These are phyloP conservation scores for Candida buenavistaensis DNA, from an alignment of 1,139 yeast genomes.

Conservation along the genomic window DNA sequence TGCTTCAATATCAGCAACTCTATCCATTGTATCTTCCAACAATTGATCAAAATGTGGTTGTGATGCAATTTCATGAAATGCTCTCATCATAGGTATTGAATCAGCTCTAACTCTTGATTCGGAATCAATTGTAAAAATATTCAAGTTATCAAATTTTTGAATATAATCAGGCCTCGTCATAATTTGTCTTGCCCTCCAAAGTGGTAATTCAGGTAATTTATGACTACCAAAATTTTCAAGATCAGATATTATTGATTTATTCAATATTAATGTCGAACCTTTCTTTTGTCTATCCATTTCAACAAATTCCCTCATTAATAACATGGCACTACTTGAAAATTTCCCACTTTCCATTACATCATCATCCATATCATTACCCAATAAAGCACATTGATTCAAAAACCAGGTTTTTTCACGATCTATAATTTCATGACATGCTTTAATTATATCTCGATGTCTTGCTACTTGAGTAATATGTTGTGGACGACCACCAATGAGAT, in stretches of 20 bases:
- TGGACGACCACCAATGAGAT: slow-evolving; percentile 80
- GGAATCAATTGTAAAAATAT: slow-evolving; percentile 77
- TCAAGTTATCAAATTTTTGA: slow-evolving; percentile 70
- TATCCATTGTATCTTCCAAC: slow-evolving; percentile 65
- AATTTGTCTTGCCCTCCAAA: slow-evolving; percentile 82
- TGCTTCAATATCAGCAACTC: slow-evolving; percentile 76
- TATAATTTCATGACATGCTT: slow-evolving; percentile 68
- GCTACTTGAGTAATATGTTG: slow-evolving; percentile 80
- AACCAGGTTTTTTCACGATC: slow-evolving; percentile 87
- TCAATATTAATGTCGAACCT: slow-evolving; percentile 28
- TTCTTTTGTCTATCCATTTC: slow-evolving; percentile 55
- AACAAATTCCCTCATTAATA: slow-evolving; percentile 70
- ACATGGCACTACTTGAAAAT: slow-evolving; percentile 75
- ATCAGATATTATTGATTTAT: too few relatives aligned
- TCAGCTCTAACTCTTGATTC: slow-evolving; percentile 77
- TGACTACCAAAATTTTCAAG: too few relatives aligned
- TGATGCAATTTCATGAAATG: slow-evolving; percentile 74
- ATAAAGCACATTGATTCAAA: slow-evolving; percentile 74
- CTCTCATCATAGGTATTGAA: slow-evolving; percentile 87
- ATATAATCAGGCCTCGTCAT: slow-evolving; percentile 86
- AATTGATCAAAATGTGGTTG: slow-evolving; percentile 72
- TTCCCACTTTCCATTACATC: slow-evolving; percentile 88
- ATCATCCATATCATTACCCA: slow-evolving; percentile 82
- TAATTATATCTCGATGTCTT: slow-evolving; percentile 57
- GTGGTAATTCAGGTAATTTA: slow-evolving; percentile 67